Base-by-base conservation (phyloP, 2,329 filamentous ascomycete genomes). In the Lojkania enalia region DNA sequence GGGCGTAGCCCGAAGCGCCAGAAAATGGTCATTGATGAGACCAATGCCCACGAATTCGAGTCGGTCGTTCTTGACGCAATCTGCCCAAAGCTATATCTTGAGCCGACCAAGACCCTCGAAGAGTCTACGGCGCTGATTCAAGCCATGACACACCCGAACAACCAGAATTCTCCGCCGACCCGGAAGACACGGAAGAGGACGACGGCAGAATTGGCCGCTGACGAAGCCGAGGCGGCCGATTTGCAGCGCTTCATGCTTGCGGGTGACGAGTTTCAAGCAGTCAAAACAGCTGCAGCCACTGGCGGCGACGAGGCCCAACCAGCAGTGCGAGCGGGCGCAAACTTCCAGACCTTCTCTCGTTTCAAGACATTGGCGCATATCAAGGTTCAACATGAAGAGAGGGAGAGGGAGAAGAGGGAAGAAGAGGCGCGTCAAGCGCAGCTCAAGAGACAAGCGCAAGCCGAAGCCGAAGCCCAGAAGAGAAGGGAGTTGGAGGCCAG, bases 311-410 rank as follows among this genome's bases (percentile, higher is more conserved):
- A 95, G 63, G 85, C 83, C 6, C 84, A 58, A 31, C 35, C 51
- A 20, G 58, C 59, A 15, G 59, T 61, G 29, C 64, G 88, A 51
- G 82, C 83, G 27, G 85, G 83, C 15, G 79, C 83, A n/a, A 80
- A 86, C 2, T 95, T 95, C 58, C 90, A 95, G 65, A 82, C 86
- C 20, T 96, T 97, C 65, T 90, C 94, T 57, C 84, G 88, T 27
- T 97, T 96, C 71, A 96, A 96, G 74, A 83, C 89, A 1, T 82
- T 99, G 32, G 89, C 90, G 46, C 87, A 88, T 46, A 95, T 96
- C 58, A 88, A 86, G 63, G 76, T 82, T 43, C 83, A 88, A 32
- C 86, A 90, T 48, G 84, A 85, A 19, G 88, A 95, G 65, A 87
- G 84, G 62, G 85, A 84, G 54, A 61, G 68, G 29, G 58, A 62